These are phyloP conservation scores for Leptographium wingfieldii DNA, from an alignment of 2,329 filamentous ascomycete species.

Conservation along the genomic window DNA sequence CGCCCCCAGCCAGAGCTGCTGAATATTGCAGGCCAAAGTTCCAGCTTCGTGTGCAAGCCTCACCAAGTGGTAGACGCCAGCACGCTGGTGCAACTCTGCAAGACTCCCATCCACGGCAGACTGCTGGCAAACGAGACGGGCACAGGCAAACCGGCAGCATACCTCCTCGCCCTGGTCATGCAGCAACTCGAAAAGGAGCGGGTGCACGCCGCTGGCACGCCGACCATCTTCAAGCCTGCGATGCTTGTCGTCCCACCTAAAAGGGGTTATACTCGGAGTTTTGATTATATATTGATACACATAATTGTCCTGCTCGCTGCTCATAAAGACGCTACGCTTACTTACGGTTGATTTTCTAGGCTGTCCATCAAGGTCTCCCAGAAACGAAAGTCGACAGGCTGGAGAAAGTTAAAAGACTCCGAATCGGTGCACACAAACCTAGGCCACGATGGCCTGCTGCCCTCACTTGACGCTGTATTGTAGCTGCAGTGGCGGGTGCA, in stretches of 20 bases:
- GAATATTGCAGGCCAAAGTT: too few species aligned
- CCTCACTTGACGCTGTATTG: constrained; percentile 74
- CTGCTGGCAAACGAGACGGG: not conserved
- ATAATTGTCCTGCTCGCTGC: too few species aligned
- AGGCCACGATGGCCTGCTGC: constrained; percentile 70
- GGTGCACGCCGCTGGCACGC: too few species aligned
- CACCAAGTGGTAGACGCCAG: not conserved
- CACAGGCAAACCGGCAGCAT: not conserved
- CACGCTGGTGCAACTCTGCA: not conserved
- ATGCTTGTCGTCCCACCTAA: not conserved
- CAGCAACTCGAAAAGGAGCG: not conserved
- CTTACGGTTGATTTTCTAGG: too few species aligned
- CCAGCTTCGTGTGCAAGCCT: too few species aligned
- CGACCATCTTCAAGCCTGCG: not conserved
- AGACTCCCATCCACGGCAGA: not conserved
- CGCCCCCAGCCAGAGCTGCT: too few species aligned
- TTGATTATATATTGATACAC: too few species aligned
- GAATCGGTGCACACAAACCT: constrained; percentile 54
- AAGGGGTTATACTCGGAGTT: too few species aligned
- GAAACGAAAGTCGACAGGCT: too few species aligned
- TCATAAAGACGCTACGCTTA: too few species aligned
- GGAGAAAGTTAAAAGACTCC: too few species aligned
- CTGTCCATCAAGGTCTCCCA: too few species aligned
- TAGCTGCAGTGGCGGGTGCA: constrained; percentile 75
- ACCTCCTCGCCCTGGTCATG: not conserved